Base-by-base conservation (phyloP, 2,329 filamentous ascomycete species). In the Lecanicillium sp. region DNA sequence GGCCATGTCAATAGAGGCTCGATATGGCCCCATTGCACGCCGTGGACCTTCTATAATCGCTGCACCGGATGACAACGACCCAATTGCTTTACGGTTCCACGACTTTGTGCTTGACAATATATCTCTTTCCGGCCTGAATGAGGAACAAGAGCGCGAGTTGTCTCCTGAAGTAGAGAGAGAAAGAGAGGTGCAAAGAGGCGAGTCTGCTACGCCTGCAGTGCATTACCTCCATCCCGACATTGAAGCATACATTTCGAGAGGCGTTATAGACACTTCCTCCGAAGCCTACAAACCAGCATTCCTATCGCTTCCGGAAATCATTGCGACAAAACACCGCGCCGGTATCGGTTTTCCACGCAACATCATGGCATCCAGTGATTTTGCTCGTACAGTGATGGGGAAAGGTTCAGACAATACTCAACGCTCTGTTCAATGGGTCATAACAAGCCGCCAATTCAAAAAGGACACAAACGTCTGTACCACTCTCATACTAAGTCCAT, bases 101-200 rank as follows among this genome's bases (percentile, higher is more conserved):
- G 41, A 21, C 17, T 44, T 44, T 21, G 21, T 9, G 41, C 30
- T 12, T 12, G 23, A 19, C 10, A 17, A 29, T 36, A 2, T 6
- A 4, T 19, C 14, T 14, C 19, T 23, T n/a, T 21, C 42, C 4
- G 32, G n/a, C 5, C 42, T 44, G 9, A 44, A 15, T 17, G 81
- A 87, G 55, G 84, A 88, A 50, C 81, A 87, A 53, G 84, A 88
- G 56, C 71, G 83, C 1, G 84, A 87, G 53, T 65, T 88, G 0
- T 70, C 78, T 0, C 80, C 79, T 0, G 83, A 89, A 51, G 71
- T 77, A 1, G 79, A 87, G 53, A 63, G 74, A 20, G 78, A 87
- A 55, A 65, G 71, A 1, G 64, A 85, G 40, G 55, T 78, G 1
- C 67, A 85, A 54, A 67, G 65, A 2, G 75, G 79, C 0, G 56